Evolutionary conservation across 2,329 filamentous ascomycete genomes (phyloP).

Genomic region (Parastagonospora nodorum): DNA sequence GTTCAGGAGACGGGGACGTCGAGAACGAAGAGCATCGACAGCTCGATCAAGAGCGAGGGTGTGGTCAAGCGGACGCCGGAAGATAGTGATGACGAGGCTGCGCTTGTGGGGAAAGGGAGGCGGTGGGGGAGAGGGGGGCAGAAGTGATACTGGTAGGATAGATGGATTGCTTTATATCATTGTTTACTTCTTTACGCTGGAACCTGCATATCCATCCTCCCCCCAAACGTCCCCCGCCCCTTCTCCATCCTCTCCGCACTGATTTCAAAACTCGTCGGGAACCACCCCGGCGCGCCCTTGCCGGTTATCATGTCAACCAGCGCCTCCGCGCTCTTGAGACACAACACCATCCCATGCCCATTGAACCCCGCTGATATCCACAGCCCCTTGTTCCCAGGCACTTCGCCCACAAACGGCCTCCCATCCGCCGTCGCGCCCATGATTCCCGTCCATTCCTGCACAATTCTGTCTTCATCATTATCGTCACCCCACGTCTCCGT

Average conservation of each 20-base stretch:
- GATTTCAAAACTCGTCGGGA: constrained; percentile 59
- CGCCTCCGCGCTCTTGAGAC: constrained; percentile 64
- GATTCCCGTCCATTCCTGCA: constrained; percentile 55
- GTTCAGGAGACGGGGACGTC: constrained; percentile 16
- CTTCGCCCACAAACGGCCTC: constrained; percentile 53
- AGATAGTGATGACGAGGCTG: constrained; percentile 32
- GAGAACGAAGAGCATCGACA: constrained; percentile 26
- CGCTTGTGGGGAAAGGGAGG: constrained; percentile 20
- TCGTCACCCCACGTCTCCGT: constrained; percentile 42
- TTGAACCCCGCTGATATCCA: constrained; percentile 67
- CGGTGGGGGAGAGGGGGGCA: constrained; percentile 2
- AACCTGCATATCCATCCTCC: constrained; percentile 30
- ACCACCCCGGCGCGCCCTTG: constrained; percentile 53
- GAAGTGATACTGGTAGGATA: background rate
- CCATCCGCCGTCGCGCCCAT: constrained; percentile 59
- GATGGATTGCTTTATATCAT: background rate
- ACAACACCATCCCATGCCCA: constrained; percentile 69
- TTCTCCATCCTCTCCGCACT: constrained; percentile 50
- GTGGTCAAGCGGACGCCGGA: constrained; percentile 11
- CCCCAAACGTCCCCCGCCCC: constrained; percentile 23
- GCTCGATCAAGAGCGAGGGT: constrained; percentile 25
- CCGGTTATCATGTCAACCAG: constrained; percentile 59
- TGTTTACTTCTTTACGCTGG: background rate
- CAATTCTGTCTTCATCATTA: constrained; percentile 26
- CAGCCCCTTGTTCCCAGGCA: constrained; percentile 52